A percentile compares a stretch with the other conserved stretches of the same genome.
phyloP scores from a whole-genome alignment of 2,329 filamentous ascomycete species.

The Colletotrichum orbiculare region DNA sequence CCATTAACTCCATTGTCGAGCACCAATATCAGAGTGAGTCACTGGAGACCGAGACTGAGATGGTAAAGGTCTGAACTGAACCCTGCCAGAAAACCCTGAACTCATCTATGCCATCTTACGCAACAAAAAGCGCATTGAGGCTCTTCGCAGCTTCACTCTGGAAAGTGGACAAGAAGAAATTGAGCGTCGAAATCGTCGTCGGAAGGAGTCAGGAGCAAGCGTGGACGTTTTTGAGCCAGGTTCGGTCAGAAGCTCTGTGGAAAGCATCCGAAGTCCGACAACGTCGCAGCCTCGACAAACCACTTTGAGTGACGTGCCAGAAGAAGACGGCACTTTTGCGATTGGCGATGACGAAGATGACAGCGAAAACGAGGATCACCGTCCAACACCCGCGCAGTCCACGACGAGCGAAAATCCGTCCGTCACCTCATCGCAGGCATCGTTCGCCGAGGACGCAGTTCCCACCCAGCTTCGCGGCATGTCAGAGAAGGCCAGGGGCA shows the following conservation, averaged over 20 bases:
- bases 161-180: conserved; percentile 94
- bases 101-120: conserved; percentile 83
- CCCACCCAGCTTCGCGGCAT: conserved; percentile 88
- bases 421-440: conserved; percentile 75
- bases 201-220: conserved; percentile 69
- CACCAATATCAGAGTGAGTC: conserved; percentile 82
- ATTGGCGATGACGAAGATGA: conserved; percentile 87
- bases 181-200: conserved; percentile 78
- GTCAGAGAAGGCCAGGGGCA: conserved; percentile 97
- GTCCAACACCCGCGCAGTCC: conserved; percentile 69
- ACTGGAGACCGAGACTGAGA: too few relatives aligned
- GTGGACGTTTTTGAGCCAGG: conserved; percentile 60
- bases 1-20: conserved; percentile 89
- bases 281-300: conserved; percentile 63
- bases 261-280: conserved; percentile 74
- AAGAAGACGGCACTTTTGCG: conserved; percentile 79
- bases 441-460: conserved; percentile 78
- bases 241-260: conserved; percentile 71
- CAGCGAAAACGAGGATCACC: conserved; percentile 61
- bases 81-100: conserved; percentile 75
- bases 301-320: conserved; percentile 74
- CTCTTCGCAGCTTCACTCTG: conserved; percentile 86
- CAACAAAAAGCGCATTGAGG: conserved; percentile 85
- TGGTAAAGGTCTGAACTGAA: not conserved
- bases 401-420: conserved; percentile 73